Base-by-base conservation (phyloP, 805 yeast genomes). In the Lachancea mirantina region DNA sequence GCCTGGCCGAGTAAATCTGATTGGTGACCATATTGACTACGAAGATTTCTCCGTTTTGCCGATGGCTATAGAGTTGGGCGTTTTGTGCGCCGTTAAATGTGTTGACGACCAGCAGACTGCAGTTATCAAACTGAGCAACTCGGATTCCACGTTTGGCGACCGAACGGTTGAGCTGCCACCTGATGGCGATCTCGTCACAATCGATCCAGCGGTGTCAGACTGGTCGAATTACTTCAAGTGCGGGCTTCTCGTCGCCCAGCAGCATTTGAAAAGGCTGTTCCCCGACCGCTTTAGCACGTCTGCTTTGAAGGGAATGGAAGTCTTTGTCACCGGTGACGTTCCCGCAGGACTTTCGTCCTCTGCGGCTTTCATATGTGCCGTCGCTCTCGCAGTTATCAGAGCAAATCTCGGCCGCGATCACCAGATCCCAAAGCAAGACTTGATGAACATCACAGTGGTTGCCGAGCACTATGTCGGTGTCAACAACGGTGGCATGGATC, bases 401-500 rank as follows among this genome's bases (percentile, higher is more conserved):
- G 74, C 74, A 10, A 74, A 74, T 45, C 71, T 71, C n/a, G 55
- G 66, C 15, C 35, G 45, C 2, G 36, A 36, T 23, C 51, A 42
- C 31, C 38, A 46, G 7, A 55, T 77, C 23, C 41, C 71, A 34
- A 75, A 76, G 47, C 51, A 65, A 10, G 76, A 67, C 36, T 61
- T 79, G 38, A 74, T 79, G 13, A 55, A 60, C 34, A 72, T 78
- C 32, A 76, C 85, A 5, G 76, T 74, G 25, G 73, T 70, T 4
- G 72, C 78, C 23, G 87, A 79, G 50, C 83, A 78, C 55, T 73
- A 73, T 34, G 74, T 79, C 22, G 87, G 87, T 21, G 81, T 79
- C 32, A 78, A 76, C 51, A 74, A 78, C 21, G 88, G 87, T n/a
- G 85, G 87, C 23, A 72, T 79, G 81, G 87, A 79, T 50, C 87